Conservation (phyloP, 2,329 filamentous ascomycete genomes). For the Penicillium sp. region DNA sequence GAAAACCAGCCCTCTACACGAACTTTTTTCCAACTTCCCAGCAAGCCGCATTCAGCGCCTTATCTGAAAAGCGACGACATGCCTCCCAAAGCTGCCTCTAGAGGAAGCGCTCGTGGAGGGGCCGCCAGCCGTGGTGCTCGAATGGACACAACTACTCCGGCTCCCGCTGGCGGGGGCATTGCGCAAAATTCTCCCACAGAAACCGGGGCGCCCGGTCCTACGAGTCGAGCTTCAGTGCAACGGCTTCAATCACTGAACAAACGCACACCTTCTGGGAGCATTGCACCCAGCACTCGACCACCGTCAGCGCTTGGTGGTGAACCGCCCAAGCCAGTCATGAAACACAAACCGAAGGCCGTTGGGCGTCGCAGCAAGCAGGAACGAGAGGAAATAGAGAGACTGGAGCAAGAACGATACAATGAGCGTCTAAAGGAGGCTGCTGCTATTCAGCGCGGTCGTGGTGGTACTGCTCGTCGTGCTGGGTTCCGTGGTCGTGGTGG, state of each 20-base stretch:
- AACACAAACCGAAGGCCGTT: constrained; percentile 44
- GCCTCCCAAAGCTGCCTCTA: constrained; percentile 35
- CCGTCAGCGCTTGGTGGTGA: constrained; percentile 25
- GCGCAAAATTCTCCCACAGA: constrained; percentile 14
- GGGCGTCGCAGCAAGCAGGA: constrained; percentile 46
- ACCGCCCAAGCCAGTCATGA: constrained; percentile 39
- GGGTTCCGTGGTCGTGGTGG: constrained; percentile 34
- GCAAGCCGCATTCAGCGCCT: constrained; percentile 17
- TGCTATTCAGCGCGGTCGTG: constrained; percentile 38
- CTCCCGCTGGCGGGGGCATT: constrained; percentile 11
- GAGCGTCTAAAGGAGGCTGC: constrained; percentile 42
- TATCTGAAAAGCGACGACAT: constrained; percentile 22
- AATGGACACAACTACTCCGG: constrained; percentile 15
- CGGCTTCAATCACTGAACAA: constrained; percentile 45
- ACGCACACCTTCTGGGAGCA: constrained; percentile 38
- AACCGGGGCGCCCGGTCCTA: constrained; percentile 15
- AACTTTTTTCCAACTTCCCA: constrained; percentile 1
- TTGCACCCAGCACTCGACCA: constrained; percentile 29
- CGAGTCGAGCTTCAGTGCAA: constrained; percentile 38
- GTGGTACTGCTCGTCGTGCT: constrained; percentile 31
- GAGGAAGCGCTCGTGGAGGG: constrained; percentile 25
- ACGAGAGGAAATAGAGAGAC: constrained; percentile 43
- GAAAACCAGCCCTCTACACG: background rate
- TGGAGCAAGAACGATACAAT: constrained; percentile 42
- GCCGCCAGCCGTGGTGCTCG: constrained; percentile 7